Evolutionary conservation across 2,329 filamentous ascomycete genomes (phyloP), one percentile per base, ranked within the genome.

Genomic region (Ceratocystiopsis brevicomis): DNA sequence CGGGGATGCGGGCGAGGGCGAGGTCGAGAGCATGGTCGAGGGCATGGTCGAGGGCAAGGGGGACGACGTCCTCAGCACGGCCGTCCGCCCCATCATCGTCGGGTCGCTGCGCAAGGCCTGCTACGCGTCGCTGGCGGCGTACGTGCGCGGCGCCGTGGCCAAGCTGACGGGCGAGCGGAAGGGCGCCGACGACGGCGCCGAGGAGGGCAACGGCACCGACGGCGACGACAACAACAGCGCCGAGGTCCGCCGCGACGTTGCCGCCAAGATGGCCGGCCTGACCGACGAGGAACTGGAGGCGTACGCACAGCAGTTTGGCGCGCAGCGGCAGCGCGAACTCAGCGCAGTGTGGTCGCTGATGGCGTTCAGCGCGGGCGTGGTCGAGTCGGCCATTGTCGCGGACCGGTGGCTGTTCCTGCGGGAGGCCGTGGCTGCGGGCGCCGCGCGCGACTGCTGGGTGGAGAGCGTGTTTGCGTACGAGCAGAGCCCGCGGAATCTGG

Each of bases 301-400:
- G 14, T 98, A 96, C 57, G 79, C 82, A 53, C 54, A 57, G 11
- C 57, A 61, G 37, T 95, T 80, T 59, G 57, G 58, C 30, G 18
- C 42, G 3, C 36, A 21, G 33, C 68, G 79, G 44, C 84, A 81
- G 62, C 81, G 85, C 52, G 81, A 95, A 55, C 63, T 98, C 36
- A 85, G 81, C 54, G 71, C 92, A 9, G 74, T 92, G 46, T 98
- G 90, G 90, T 85, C 76, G 51, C 59, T 98, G 53, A 98, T 98
- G 88, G 87, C 90, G 1, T 95, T 94, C 54, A 92, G 85, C 57
- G 87, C 88, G 3, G 76, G 76, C 17, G 80, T 94, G 4, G 78
- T 92, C 3, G 90, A 98, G 64, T 84, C 85, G 32, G 65, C 92
- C 46, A 88, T 98, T 53, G 85, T 93, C 42, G 75, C 80, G 39